These are phyloP conservation scores for Achaetomiella virescens DNA, from an alignment of 495 filamentous ascomycete species.

Conservation along the genomic window DNA sequence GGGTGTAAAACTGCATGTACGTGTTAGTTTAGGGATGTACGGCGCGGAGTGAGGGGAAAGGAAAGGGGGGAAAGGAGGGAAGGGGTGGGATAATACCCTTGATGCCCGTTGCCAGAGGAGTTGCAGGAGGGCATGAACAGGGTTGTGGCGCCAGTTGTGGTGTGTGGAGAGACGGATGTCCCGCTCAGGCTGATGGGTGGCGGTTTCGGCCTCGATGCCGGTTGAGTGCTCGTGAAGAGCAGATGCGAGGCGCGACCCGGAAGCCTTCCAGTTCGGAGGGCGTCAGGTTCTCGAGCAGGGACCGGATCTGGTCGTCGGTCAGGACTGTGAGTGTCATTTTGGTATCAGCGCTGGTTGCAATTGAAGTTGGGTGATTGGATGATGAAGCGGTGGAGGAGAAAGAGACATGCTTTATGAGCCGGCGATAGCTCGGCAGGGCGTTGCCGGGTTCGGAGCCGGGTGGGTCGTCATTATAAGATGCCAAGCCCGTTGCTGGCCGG, in stretches of 20 bases:
- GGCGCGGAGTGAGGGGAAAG: not conserved
- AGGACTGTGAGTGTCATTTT: conserved; percentile 74
- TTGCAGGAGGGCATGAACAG: conserved; percentile 84
- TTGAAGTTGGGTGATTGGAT: not conserved
- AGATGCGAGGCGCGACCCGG: conserved; percentile 57
- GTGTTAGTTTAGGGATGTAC: not conserved
- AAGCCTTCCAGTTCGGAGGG: conserved; percentile 61
- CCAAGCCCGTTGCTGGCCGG: conserved; percentile 12
- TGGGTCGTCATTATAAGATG: not conserved
- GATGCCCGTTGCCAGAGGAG: conserved; percentile 39
- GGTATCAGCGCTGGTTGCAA: too few species aligned
- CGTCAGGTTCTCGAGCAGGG: conserved; percentile 65
- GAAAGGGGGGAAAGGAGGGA: not conserved
- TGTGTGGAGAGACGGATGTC: conserved; percentile 57
- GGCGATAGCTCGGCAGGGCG: too few species aligned
- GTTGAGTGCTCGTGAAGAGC: conserved; percentile 81
- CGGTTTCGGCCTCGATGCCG: conserved; percentile 44
- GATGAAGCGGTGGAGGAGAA: not conserved
- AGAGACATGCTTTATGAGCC: too few species aligned
- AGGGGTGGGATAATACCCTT: too few species aligned
- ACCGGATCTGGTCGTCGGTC: conserved; percentile 60
- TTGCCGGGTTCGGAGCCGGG: conserved; percentile 9
- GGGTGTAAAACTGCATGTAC: conserved; percentile 31
- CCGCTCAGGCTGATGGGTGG: conserved; percentile 71
- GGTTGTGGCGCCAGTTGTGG: conserved; percentile 67